Evolutionary conservation across 352 stramenopile species (phyloP).

Genomic region (Pythium aristosporum): DNA sequence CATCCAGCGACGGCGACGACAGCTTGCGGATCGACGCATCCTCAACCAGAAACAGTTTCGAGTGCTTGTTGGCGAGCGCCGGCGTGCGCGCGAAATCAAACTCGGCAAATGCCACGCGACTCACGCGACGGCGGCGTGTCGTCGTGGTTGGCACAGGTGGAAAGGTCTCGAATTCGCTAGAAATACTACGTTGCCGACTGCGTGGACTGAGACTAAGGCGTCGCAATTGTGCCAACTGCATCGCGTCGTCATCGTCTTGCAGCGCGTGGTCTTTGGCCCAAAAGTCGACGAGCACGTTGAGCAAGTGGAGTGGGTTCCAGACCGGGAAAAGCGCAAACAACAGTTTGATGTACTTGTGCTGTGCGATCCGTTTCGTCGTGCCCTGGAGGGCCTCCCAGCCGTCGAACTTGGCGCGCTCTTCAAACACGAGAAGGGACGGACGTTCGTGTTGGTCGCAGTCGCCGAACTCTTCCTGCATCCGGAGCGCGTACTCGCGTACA

Average conservation of each 20-base stretch:
- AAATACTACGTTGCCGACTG: not conserved
- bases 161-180: conserved; percentile 16
- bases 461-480: conserved; percentile 72
- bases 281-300: conserved; percentile 49
- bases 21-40: conserved; percentile 48
- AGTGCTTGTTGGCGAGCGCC: conserved; percentile 42
- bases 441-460: conserved; percentile 59
- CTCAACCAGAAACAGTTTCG: conserved; percentile 60
- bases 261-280: conserved; percentile 26
- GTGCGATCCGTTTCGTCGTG: conserved; percentile 34
- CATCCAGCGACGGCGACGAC: conserved; percentile 49
- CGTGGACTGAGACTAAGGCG: conserved; percentile 33
- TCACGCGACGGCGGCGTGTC: conserved; percentile 4
- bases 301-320: conserved; percentile 59
- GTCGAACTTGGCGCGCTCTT: conserved; percentile 73
- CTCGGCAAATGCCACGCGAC: conserved; percentile 47
- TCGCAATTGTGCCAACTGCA: conserved; percentile 21
- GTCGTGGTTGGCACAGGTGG: not conserved
- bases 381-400: conserved; percentile 70
- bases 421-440: conserved; percentile 65
- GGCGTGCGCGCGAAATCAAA: conserved; percentile 65
- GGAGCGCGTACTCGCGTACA: conserved; percentile 74
- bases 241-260: conserved; percentile 19
- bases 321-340: conserved; percentile 69
- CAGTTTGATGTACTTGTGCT: conserved; percentile 82